A percentile compares a stretch with the other conserved stretches of the same genome.
Conservation (phyloP, 2,329 filamentous ascomycete species). For the Penicillium frequentans region DNA sequence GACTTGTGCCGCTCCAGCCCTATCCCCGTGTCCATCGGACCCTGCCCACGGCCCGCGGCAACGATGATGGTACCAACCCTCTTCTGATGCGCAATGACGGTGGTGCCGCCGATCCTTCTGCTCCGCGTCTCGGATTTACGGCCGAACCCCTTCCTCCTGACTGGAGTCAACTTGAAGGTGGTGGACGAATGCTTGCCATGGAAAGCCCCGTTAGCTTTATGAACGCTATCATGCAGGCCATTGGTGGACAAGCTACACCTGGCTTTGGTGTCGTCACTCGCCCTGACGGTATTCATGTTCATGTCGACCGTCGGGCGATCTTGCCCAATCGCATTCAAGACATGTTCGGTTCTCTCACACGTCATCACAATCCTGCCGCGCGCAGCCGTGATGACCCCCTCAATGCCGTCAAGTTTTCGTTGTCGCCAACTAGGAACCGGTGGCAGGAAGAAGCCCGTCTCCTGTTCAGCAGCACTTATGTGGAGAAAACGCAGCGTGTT, state of each 20-base stretch:
- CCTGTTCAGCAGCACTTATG: constrained; percentile 69
- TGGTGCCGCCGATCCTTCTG: constrained; percentile 27
- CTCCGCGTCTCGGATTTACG: constrained; percentile 36
- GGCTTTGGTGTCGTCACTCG: constrained; percentile 45
- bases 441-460: constrained; percentile 91
- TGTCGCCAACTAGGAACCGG: constrained; percentile 69
- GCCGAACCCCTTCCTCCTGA: constrained; percentile 46
- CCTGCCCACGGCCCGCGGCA: constrained; percentile 52
- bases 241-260: constrained; percentile 46
- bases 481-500: constrained; percentile 70
- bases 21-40: constrained; percentile 46
- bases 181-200: constrained; percentile 45
- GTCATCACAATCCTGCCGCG: constrained; percentile 30
- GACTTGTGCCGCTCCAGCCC: constrained; percentile 40
- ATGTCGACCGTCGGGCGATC: constrained; percentile 53
- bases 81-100: constrained; percentile 67
- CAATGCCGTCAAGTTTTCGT: constrained; percentile 73
- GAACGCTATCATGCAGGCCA: constrained; percentile 58
- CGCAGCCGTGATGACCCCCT: constrained; percentile 52
- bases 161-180: constrained; percentile 54
- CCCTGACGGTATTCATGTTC: constrained; percentile 55
- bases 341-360: constrained; percentile 36
- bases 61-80: constrained; percentile 84
- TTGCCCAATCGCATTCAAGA: constrained; percentile 57
- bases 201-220: constrained; percentile 58